Conservation (phyloP, 441 rosid genomes). For the Rhodomyrtus psidioides region DNA sequence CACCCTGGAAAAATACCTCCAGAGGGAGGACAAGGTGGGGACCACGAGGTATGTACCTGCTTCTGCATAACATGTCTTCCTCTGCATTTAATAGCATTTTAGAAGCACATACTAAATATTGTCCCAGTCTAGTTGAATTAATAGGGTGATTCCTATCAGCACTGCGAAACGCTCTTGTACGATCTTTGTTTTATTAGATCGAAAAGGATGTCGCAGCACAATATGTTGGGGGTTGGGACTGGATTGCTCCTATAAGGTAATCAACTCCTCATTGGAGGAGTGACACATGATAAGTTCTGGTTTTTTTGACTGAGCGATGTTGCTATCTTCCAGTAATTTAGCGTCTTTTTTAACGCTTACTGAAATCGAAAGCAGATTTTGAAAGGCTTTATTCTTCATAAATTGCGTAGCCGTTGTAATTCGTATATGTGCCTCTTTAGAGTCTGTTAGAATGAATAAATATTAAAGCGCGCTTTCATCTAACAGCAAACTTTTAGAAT, state of each 20-base stretch:
- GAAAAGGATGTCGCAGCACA: slow-evolving; percentile 94
- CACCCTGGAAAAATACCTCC: slow-evolving; percentile 87
- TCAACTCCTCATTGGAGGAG: neutral
- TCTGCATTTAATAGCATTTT: neutral
- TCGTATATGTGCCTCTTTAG: neutral
- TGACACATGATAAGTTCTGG: neutral
- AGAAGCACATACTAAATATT: neutral
- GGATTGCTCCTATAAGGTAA: slow-evolving; percentile 95
- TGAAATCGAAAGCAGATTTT: neutral
- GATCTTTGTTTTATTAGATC: slow-evolving; percentile 38
- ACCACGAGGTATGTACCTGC: slow-evolving; percentile 63
- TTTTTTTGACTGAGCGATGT: neutral
- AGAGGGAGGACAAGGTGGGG: slow-evolving; percentile 96
- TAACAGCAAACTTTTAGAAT: too few relatives aligned
- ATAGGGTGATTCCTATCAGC: neutral
- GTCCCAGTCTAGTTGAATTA: neutral
- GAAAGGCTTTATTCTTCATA: neutral
- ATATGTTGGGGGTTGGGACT: slow-evolving; percentile 98
- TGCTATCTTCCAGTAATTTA: neutral
- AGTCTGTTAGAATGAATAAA: too few relatives aligned
- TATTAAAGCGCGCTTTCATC: too few relatives aligned
- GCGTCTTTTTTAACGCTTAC: neutral
- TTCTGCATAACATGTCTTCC: neutral
- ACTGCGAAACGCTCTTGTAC: neutral
- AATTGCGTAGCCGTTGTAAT: neutral